Conservation (phyloP, 805 yeast genomes). For the Candida odintsovae region DNA sequence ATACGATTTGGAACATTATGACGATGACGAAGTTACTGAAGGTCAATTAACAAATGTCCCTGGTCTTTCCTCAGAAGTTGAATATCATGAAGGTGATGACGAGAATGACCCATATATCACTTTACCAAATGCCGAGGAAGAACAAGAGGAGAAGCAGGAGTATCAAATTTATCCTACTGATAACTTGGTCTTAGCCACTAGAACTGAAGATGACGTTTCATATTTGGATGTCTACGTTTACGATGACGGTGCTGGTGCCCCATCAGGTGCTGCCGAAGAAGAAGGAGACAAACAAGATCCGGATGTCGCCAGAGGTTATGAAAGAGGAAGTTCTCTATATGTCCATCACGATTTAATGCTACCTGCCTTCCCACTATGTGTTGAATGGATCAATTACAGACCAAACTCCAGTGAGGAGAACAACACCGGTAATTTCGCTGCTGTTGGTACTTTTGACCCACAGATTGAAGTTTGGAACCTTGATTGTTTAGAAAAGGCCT, state of each 20-base stretch:
- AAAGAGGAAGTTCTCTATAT: slow-evolving; percentile 71
- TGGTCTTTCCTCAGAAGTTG: slow-evolving; percentile 59
- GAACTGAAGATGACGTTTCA: slow-evolving; percentile 94
- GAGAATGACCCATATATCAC: slow-evolving; percentile 40
- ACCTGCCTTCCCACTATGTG: slow-evolving; percentile 94
- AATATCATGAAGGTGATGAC: slow-evolving; percentile 44
- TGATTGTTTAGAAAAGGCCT: slow-evolving; percentile 87
- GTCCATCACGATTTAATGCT: slow-evolving; percentile 96
- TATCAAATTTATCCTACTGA: slow-evolving; percentile 85
- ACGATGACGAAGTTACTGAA: slow-evolving; percentile 52
- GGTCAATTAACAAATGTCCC: slow-evolving; percentile 70
- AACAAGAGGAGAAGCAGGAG: slow-evolving; percentile 74
- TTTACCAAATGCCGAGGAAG: slow-evolving; percentile 46
- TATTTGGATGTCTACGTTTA: slow-evolving; percentile 89
- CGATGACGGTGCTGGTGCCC: slow-evolving; percentile 90
- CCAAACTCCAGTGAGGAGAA: slow-evolving; percentile 40
- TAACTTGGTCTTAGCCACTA: slow-evolving; percentile 80
- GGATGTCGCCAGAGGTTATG: slow-evolving; percentile 68
- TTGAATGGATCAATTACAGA: slow-evolving; percentile 85
- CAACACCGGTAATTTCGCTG: slow-evolving; percentile 84
- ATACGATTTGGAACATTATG: slow-evolving; percentile 81
- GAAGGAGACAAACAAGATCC: slow-evolving; percentile 61
- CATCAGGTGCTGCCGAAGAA: slow-evolving; percentile 57
- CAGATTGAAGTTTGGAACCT: slow-evolving; percentile 96
- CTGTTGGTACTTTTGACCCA: slow-evolving; percentile 95